Base-by-base conservation (phyloP, 1,139 yeast species). In the Saccharomyces pastorianus region DNA sequence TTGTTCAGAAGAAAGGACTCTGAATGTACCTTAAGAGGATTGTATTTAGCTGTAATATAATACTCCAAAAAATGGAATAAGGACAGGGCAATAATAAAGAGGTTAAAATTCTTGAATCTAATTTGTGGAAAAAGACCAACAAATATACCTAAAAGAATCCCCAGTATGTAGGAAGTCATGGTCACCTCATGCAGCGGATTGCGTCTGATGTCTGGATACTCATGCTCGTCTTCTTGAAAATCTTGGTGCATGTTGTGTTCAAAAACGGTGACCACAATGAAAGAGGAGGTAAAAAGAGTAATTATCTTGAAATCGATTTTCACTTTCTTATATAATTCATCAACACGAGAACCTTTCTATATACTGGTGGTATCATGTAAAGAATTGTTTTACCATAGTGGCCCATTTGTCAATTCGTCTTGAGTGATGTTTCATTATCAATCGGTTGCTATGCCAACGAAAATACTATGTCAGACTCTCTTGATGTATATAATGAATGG, bases 31-130 rank as follows among this genome's bases (percentile, higher is more conserved):
- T 84, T 82, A 3, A 75, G 68, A 14, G 83, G 77, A 65, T 91
- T 91, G 72, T 76, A 89, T 49, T 75, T 70, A 0, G 95, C 89
- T 0, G 99, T 93, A 51, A 82, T 78, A 63, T 79, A 79, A 68
- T 85, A 93, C 70, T 93, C 99, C 32, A 89, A 68, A 62, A 87
- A 78, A 68, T 93, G 98, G 72, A 93, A 93, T 0, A 77, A 26
- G 1, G 84, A 70, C 23, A 88, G 69, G 4, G 78, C 71, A 23
- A 77, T 66, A 23, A 85, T 59, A 67, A 85, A 90, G 1, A 80
- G 28, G 6, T 80, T 73, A 14, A 76, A 64, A 9, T 71, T 67
- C 48, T 64, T 71, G 56, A 79, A 71, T 6, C 64, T 64, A 13
- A 64, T 56, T 7, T 56, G 58, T 25, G 69, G 67, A n/a, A 71